These are phyloP conservation scores for Candida morakotiae DNA, from an alignment of 805 yeast species.

Conservation along the genomic window DNA sequence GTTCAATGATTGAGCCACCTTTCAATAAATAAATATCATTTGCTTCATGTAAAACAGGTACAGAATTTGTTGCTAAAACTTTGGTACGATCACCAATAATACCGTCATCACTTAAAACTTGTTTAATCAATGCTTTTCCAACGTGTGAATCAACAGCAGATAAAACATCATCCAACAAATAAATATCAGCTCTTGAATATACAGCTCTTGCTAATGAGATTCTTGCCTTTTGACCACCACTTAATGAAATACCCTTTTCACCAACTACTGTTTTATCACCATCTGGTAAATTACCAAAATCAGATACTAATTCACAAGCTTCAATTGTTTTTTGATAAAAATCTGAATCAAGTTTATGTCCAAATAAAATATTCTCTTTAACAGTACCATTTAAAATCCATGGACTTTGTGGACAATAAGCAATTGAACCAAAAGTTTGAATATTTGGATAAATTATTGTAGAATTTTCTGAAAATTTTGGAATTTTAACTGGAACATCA, in stretches of 20 bases:
- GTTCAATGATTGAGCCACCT: slow-evolving; percentile 26
- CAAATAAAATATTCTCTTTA: slow-evolving; percentile 37
- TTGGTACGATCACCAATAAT: slow-evolving; percentile 30
- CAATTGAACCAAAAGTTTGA: slow-evolving; percentile 28
- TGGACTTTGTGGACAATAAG: slow-evolving; percentile 38
- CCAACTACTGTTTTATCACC: slow-evolving; percentile 42
- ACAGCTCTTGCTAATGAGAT: slow-evolving; percentile 40
- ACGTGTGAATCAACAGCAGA: slow-evolving; percentile 44
- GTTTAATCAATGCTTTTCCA: slow-evolving; percentile 28
- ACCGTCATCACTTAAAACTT: slow-evolving; percentile 29
- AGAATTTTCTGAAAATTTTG: slow-evolving; percentile 11
- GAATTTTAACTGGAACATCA: slow-evolving; percentile 18
- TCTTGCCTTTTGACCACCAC: slow-evolving; percentile 43
- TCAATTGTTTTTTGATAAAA: slow-evolving; percentile 29
- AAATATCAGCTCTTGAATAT: slow-evolving; percentile 36
- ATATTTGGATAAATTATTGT: slow-evolving; percentile 9
- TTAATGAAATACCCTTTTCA: slow-evolving; percentile 39
- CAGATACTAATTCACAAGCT: slow-evolving; percentile 35
- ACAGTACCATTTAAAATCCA: slow-evolving; percentile 41
- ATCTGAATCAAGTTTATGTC: slow-evolving; percentile 25
- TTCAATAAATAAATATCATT: slow-evolving; percentile 28
- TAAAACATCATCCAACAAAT: slow-evolving; percentile 37
- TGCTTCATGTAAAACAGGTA: slow-evolving; percentile 32
- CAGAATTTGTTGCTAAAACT: slow-evolving; percentile 38
- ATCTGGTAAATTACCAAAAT: slow-evolving; percentile 33